Evolutionary conservation across 2,329 filamentous ascomycete genomes (phyloP).

Genomic region (Meredithiella fracta): DNA sequence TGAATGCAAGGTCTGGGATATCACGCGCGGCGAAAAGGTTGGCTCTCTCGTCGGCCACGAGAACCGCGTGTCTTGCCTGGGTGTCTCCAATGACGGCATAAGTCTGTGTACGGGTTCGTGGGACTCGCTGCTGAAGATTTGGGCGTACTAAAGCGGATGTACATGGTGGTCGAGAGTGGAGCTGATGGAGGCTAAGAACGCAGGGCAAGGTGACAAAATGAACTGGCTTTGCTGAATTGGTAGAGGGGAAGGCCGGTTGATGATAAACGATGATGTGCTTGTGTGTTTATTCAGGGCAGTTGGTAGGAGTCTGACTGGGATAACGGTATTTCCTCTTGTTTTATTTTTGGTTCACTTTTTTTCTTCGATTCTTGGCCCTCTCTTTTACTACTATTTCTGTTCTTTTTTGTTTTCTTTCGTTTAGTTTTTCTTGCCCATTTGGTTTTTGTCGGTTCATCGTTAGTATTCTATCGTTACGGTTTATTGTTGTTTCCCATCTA

Average conservation of each 20-base stretch:
- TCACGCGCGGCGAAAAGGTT: conserved; percentile 90
- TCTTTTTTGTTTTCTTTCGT: neutral
- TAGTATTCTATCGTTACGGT: neutral
- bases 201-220: too few relatives aligned
- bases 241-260: neutral
- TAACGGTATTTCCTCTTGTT: conserved; percentile 1
- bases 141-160: conserved; percentile 48
- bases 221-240: neutral
- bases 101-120: conserved; percentile 98
- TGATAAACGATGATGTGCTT: neutral
- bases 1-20: conserved; percentile 99
- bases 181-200: neutral
- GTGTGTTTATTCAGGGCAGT: neutral
- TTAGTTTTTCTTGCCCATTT: neutral
- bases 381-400: too few relatives aligned
- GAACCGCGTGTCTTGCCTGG: conserved; percentile 96
- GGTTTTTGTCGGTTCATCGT: neutral
- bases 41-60: conserved; percentile 93
- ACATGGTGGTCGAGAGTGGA: neutral
- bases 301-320: neutral
- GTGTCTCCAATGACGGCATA: conserved; percentile 97
- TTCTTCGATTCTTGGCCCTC: conserved; percentile 1
- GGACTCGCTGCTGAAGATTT: conserved; percentile 92
- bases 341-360: neutral
- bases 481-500: conserved; percentile 5